Percentiles rank a stretch among this genome's conserved stretches.
phyloP scores from a whole-genome alignment of 2,329 filamentous ascomycete genomes.

The Sclerotinia trifoliorum region DNA sequence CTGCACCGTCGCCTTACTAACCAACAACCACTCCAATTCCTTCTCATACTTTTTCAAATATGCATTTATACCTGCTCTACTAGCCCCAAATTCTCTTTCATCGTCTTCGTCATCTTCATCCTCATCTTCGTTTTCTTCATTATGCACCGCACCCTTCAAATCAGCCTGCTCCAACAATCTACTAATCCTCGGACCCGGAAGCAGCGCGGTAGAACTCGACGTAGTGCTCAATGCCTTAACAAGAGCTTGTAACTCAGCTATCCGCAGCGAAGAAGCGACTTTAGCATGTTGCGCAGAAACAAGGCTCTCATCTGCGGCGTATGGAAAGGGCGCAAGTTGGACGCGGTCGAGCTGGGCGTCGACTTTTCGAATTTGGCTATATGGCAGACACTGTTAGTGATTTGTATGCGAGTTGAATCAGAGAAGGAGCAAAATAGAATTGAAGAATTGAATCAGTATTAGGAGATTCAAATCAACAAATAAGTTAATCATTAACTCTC shows the following conservation, averaged over 20 bases:
- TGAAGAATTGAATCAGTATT: background rate
- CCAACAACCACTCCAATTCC: conserved; percentile 85
- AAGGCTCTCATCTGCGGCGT: conserved; percentile 42
- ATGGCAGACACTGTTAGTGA: background rate
- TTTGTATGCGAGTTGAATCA: background rate
- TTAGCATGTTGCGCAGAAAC: conserved; percentile 30
- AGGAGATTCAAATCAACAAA: too few species aligned
- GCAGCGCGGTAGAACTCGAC: conserved; percentile 60
- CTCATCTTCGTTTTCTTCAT: conserved; percentile 41
- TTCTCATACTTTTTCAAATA: conserved; percentile 59
- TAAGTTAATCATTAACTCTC: background rate
- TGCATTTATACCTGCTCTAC: conserved; percentile 19
- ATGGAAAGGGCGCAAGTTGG: conserved; percentile 48
- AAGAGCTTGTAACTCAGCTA: conserved; percentile 64
- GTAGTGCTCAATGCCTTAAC: conserved; percentile 70
- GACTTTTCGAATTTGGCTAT: conserved; percentile 57
- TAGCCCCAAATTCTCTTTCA: conserved; percentile 26
- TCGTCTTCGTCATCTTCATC: conserved; percentile 37
- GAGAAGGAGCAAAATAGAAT: conserved; percentile 11
- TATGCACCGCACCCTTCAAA: conserved; percentile 45
- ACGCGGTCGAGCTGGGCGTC: conserved; percentile 66
- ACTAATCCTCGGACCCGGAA: conserved; percentile 60
- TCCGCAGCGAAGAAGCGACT: conserved; percentile 49
- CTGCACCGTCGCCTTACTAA: conserved; percentile 90
- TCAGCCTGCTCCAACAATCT: conserved; percentile 62